Base-by-base conservation (phyloP, 441 rosid genomes). In the Euphorbia celastroides region DNA sequence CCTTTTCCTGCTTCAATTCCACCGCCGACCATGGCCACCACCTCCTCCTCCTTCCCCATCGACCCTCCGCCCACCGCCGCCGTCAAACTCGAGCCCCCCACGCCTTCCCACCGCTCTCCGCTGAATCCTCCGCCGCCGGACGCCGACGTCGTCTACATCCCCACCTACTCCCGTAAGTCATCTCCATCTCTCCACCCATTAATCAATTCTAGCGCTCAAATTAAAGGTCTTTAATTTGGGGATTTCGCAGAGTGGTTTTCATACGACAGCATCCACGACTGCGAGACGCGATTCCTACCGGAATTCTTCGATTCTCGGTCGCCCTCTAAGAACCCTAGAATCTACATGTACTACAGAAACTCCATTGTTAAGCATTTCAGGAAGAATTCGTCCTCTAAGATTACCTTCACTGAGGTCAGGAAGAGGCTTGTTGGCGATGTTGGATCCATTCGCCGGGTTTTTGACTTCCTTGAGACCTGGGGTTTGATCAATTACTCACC, bases 401-500 rank as follows among this genome's bases (percentile, higher is more conserved):
- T 93, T 72, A 86, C 84, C 57, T 93, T 88, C 82, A 90, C 99
- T 0, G 95, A 91, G 42, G 91, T 81, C 51, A 73, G 97, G 75
- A 85, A 82, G 83, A 82, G 80, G 11, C 87, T 93, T 16, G 90
- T 88, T 2, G 87, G 89, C 1, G 99, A 93, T 23, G 99, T 86
- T 19, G 96, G 89, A 46, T 91, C 99, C 34, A 9, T 34, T 34
- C 38, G 38, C 20, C 84, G 95, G 79, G 95, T 93, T 42, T 93
- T 87, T 64, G 97, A 93, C 79, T 91, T 93, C 71, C 76, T 93
- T 27, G 97, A 93, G 23, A 73, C 84, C 0, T 91, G 99, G 99
- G 97, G 92, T 8, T 81, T 93, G 72, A 72, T 91, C 60, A 91
- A 93, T 74, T 34, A 34, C 9, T 34, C 38, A 9, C 38, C 38